Percentiles rank a stretch among this genome's conserved stretches.
These are phyloP conservation scores for Fusarium sp. DNA, from an alignment of 2,329 filamentous ascomycete genomes.

Conservation along the genomic window DNA sequence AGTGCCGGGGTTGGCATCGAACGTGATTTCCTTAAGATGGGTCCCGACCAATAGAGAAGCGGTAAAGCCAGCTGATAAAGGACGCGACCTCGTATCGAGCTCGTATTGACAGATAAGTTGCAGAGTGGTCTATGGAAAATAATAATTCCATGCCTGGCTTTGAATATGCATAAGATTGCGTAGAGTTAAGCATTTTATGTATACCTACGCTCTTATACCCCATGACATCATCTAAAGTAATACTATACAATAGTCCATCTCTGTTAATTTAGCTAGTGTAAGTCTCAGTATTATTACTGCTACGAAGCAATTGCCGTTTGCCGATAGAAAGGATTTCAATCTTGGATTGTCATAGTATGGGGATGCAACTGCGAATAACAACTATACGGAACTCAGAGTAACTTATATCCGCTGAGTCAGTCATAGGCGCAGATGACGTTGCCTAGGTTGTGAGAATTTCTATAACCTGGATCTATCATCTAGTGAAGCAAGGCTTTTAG, in stretches of 20 bases:
- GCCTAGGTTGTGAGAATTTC: background rate
- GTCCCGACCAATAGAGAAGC: background rate
- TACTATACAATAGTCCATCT: background rate
- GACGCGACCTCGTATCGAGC: background rate
- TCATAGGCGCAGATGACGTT: background rate
- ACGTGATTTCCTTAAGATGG: background rate
- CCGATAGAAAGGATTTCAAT: background rate
- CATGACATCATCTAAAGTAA: accelerated
- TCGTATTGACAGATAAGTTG: background rate
- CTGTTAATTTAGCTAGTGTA: background rate
- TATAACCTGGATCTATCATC: background rate
- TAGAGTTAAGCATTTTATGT: background rate
- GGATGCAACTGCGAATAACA: background rate
- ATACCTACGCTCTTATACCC: background rate
- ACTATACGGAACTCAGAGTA: background rate
- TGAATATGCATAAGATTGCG: background rate
- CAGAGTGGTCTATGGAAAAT: background rate
- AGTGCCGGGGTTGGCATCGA: background rate
- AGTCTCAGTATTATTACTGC: background rate
- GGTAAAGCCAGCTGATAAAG: background rate
- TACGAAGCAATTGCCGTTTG: background rate
- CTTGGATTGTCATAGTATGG: background rate
- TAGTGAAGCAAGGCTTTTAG: too few species aligned
- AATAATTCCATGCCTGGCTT: background rate
- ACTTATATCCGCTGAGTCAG: background rate